Conservation (phyloP, 2,329 filamentous ascomycete genomes). For the Gaeumannomyces tritici region DNA sequence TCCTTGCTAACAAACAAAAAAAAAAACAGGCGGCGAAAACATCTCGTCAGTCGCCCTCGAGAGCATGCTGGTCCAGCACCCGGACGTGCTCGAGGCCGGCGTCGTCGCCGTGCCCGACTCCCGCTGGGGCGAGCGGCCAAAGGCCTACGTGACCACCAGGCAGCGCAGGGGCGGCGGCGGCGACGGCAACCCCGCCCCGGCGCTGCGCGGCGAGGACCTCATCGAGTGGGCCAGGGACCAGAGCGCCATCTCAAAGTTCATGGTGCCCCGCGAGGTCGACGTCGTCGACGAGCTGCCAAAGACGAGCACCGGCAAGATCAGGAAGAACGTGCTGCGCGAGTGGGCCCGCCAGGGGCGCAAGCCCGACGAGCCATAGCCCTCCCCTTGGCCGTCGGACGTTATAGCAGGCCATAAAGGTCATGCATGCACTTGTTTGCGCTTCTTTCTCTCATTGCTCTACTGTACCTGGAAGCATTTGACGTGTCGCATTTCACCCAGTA, state of each 20-base stretch:
- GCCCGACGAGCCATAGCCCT: neutral
- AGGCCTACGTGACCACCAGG: conserved; percentile 78
- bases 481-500: neutral
- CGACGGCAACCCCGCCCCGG: neutral
- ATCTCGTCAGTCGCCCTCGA: conserved; percentile 92
- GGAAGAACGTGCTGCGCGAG: conserved; percentile 85
- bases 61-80: conserved; percentile 79
- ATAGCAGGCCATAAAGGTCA: no score
- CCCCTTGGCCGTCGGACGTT: no score
- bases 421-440: neutral
- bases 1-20: neutral
- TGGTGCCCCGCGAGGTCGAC: conserved; percentile 68
- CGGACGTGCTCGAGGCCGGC: conserved; percentile 81
- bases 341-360: conserved; percentile 50
- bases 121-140: conserved; percentile 94
- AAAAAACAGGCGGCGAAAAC: conserved; percentile 71
- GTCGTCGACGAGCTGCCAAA: conserved; percentile 85
- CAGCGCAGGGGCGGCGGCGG: conserved; percentile 34
- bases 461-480: neutral
- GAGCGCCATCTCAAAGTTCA: conserved; percentile 79
- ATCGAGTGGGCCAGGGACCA: conserved; percentile 80
- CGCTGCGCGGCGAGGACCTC: conserved; percentile 54
- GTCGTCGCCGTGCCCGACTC: conserved; percentile 81
- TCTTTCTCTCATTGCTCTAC: neutral
- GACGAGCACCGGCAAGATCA: conserved; percentile 92